phyloP scores from a whole-genome alignment of 164 flowering plant genomes.

The Brasenia schreberi region DNA sequence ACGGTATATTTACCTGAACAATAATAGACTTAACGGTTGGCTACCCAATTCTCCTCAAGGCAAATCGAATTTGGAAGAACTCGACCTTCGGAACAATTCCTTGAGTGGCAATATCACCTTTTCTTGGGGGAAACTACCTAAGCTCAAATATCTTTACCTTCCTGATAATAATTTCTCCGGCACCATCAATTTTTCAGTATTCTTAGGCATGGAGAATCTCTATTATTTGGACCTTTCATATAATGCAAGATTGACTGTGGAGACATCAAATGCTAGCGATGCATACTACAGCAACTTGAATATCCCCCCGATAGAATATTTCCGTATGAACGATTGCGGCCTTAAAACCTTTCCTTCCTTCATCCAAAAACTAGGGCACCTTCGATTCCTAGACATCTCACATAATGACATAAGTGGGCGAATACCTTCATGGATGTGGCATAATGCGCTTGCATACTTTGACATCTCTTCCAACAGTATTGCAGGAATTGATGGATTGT shows the following conservation, averaged over 20 bases:
- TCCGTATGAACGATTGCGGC: conserved; percentile 32
- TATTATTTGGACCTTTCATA: neutral
- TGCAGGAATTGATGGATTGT: neutral
- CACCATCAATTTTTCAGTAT: conserved; percentile 5
- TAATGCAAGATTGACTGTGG: conserved; percentile 1
- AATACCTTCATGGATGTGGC: conserved; percentile 27
- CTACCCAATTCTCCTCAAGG: conserved; percentile 8
- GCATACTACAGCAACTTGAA: neutral
- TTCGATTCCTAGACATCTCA: conserved; percentile 31
- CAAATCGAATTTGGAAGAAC: conserved; percentile 7
- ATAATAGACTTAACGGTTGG: neutral
- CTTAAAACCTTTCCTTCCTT: conserved; percentile 20
- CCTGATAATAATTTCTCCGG: conserved; percentile 10
- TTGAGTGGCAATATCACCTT: conserved; percentile 8
- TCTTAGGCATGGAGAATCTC: conserved; percentile 4
- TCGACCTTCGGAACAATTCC: conserved; percentile 2
- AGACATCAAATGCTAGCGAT: neutral
- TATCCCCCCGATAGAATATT: conserved; percentile 16
- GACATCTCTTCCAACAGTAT: conserved; percentile 34
- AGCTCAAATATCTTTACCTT: conserved; percentile 5
- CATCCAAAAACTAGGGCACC: conserved; percentile 17
- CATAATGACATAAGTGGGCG: conserved; percentile 27
- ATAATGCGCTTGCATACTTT: conserved; percentile 7
- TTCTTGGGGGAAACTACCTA: conserved; percentile 3
- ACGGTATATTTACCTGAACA: conserved; percentile 4